Conservation (phyloP, 306 rosid species). For the Carpinus viminea region DNA sequence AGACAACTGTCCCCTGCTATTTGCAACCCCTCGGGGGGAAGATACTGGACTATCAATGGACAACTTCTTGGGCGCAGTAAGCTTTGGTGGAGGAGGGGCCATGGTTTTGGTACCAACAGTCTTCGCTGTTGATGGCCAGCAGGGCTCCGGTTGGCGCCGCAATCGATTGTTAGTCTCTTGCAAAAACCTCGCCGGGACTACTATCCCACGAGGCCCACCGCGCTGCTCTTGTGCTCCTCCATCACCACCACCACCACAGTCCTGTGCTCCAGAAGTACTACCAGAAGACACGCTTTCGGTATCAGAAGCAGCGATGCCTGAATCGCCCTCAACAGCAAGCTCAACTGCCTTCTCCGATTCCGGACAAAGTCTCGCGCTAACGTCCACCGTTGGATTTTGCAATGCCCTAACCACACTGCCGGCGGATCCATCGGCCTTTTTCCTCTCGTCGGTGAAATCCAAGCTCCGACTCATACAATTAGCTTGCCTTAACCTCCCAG, state of each 20-base stretch:
- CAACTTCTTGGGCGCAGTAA: conserved; percentile 41
- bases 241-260: conserved; percentile 29
- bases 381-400: conserved; percentile 52
- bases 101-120: conserved; percentile 41
- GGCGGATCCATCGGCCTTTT: conserved; percentile 44
- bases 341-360: conserved; percentile 29
- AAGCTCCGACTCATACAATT: conserved; percentile 59
- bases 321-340: conserved; percentile 40
- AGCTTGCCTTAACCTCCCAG: conserved; percentile 44
- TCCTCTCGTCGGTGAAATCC: conserved; percentile 52
- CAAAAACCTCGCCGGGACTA: conserved; percentile 71
- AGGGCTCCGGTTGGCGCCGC: conserved; percentile 52
- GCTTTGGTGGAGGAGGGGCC: conserved; percentile 50
- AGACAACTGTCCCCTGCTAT: conserved; percentile 58
- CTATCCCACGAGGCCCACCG: conserved; percentile 44
- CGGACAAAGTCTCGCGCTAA: conserved; percentile 34
- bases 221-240: conserved; percentile 40
- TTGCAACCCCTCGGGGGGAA: conserved; percentile 62
- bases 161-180: conserved; percentile 60
- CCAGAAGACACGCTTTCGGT: conserved; percentile 77
- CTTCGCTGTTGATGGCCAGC: conserved; percentile 42
- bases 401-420: conserved; percentile 60
- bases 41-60: conserved; percentile 50
- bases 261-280: conserved; percentile 47
- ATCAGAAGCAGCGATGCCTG: conserved; percentile 51